Percentiles rank a stretch among this genome's conserved stretches.
Evolutionary conservation across 2,329 filamentous ascomycete genomes (phyloP).

Genomic region (Thermoascus crustaceus): DNA sequence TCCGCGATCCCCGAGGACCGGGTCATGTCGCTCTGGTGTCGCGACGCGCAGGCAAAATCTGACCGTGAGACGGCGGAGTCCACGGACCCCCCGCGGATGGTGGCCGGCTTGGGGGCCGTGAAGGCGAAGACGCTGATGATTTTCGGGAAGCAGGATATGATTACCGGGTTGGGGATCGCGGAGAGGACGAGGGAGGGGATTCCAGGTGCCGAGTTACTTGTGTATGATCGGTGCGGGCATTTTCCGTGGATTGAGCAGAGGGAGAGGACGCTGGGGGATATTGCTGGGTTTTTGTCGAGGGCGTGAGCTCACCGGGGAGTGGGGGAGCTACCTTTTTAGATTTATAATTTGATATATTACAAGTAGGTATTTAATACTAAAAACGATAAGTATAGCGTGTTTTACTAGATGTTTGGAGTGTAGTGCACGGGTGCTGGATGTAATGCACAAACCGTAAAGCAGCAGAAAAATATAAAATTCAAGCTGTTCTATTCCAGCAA

Average conservation of each 20-base stretch:
- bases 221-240: conserved; percentile 18
- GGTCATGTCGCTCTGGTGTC: conserved; percentile 10
- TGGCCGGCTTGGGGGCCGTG: conserved; percentile 13
- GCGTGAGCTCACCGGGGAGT: no score
- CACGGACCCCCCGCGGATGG: conserved; percentile 12
- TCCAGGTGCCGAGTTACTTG: conserved; percentile 6
- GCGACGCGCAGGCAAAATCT: conserved; percentile 6
- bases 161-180: conserved; percentile 14
- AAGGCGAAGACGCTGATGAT: conserved; percentile 19
- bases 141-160: conserved; percentile 17
- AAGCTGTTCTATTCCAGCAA: no score
- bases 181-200: conserved; percentile 12
- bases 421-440: no score
- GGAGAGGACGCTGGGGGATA: conserved; percentile 10
- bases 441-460: no score
- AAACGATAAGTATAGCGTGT: no score
- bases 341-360: background rate
- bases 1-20: conserved; percentile 9
- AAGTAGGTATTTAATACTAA: no score
- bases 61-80: conserved; percentile 7
- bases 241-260: conserved; percentile 21
- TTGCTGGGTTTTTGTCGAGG: conserved; percentile 10
- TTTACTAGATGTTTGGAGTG: no score
- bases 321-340: no score
- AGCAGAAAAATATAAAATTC: no score